phyloP scores from a whole-genome alignment of 2,329 filamentous ascomycete species.

The Endocalyx cinctus region DNA sequence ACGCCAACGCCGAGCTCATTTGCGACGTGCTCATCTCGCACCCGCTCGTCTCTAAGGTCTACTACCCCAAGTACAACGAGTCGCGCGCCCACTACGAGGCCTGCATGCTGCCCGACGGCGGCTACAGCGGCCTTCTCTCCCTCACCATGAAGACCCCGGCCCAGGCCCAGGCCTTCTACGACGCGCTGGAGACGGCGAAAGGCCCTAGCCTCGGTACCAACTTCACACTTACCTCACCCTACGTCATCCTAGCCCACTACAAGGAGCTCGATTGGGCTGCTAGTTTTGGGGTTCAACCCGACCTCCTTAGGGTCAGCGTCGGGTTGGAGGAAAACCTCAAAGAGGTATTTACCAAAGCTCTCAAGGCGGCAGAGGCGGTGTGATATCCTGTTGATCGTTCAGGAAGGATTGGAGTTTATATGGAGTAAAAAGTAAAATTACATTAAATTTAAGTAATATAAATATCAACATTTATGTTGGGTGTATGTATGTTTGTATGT shows the following conservation, averaged over 20 bases:
- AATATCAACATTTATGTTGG: too few relatives aligned
- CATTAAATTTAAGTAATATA: too few relatives aligned
- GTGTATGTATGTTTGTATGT: too few relatives aligned
- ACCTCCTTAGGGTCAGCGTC: constrained; percentile 81
- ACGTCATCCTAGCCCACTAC: constrained; percentile 88
- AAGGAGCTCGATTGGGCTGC: constrained; percentile 86
- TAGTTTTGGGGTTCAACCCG: constrained; percentile 73
- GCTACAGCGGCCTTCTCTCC: constrained; percentile 87
- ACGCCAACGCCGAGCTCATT: constrained; percentile 78
- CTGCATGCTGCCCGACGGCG: constrained; percentile 67
- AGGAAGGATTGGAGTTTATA: too few relatives aligned
- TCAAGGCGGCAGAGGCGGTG: constrained; percentile 50
- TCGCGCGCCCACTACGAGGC: constrained; percentile 72
- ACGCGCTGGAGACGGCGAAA: constrained; percentile 81
- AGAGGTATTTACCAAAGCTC: constrained; percentile 61
- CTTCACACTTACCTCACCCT: constrained; percentile 89
- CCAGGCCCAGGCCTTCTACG: constrained; percentile 78
- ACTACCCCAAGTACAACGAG: constrained; percentile 78
- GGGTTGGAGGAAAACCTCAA: constrained; percentile 75
- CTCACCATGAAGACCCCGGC: constrained; percentile 68
- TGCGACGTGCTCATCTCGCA: constrained; percentile 64
- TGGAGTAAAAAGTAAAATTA: too few relatives aligned
- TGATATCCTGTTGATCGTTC: too few relatives aligned
- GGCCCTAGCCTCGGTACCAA: constrained; percentile 95
- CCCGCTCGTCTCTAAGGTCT: constrained; percentile 66